These are phyloP conservation scores for Arthroderma sp. DNA, from an alignment of 2,329 filamentous ascomycete genomes.

Conservation along the genomic window DNA sequence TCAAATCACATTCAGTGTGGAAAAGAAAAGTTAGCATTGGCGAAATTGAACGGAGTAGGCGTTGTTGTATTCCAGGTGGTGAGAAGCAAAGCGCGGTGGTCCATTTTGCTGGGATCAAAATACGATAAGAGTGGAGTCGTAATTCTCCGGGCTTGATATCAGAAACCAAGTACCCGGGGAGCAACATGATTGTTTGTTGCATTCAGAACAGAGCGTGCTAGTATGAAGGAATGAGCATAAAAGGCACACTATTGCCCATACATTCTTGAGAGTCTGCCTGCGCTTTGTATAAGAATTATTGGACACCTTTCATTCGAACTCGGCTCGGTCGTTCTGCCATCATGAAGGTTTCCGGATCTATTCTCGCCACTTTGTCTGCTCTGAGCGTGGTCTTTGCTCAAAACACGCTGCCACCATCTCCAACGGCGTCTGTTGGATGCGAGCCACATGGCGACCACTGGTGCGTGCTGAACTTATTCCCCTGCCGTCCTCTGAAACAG, in stretches of 20 bases:
- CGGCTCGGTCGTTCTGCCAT: neutral
- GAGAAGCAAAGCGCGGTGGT: neutral
- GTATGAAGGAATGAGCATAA: neutral
- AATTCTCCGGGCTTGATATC: neutral
- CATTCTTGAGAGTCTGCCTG: neutral
- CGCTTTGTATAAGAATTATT: neutral
- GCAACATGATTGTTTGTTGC: neutral
- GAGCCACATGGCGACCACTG: conserved; percentile 16
- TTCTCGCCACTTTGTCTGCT: conserved; percentile 8
- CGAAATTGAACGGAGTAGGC: neutral
- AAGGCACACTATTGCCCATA: neutral
- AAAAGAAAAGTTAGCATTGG: neutral
- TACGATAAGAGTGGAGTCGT: neutral
- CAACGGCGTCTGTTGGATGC: conserved; percentile 20
- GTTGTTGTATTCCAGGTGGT: neutral
- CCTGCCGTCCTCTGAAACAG: neutral
- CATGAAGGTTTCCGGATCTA: neutral
- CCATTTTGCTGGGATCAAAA: neutral
- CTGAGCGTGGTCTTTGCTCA: conserved; percentile 9
- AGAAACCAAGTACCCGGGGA: conserved; percentile 3
- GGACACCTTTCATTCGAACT: neutral
- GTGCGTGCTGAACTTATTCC: conserved; percentile 4
- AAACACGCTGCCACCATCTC: conserved; percentile 21
- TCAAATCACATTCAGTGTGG: neutral
- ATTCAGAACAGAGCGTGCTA: neutral